These are phyloP conservation scores for Termitomyces bulborhizus DNA, from an alignment of 768 basidiomycete genomes.

Conservation along the genomic window DNA sequence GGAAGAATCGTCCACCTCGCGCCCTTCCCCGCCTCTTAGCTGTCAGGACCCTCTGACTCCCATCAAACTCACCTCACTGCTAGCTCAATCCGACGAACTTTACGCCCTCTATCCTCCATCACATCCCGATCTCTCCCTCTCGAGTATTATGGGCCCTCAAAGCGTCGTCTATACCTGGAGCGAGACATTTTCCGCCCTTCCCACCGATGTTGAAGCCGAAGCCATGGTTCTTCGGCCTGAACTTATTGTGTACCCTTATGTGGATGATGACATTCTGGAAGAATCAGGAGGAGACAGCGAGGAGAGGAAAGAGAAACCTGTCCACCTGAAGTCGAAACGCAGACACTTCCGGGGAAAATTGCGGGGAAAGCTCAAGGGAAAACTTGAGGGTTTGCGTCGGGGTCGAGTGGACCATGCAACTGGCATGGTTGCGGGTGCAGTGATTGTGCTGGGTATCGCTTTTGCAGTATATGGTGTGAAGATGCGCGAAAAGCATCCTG, in stretches of 20 bases:
- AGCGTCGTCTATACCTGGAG: conserved; percentile 76
- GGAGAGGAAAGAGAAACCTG: conserved; percentile 10
- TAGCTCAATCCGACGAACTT: conserved; percentile 54
- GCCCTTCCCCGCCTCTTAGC: background rate
- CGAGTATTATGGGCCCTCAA: conserved; percentile 69
- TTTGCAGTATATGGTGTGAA: conserved; percentile 52
- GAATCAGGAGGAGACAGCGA: conserved; percentile 17
- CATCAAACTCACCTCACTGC: conserved; percentile 38
- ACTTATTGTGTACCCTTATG: conserved; percentile 49
- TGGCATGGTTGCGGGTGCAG: conserved; percentile 55
- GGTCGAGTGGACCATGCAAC: conserved; percentile 29
- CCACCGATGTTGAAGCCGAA: conserved; percentile 53
- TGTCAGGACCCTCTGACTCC: background rate
- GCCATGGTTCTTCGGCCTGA: conserved; percentile 49
- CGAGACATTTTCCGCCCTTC: conserved; percentile 35
- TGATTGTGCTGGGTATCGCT: conserved; percentile 65
- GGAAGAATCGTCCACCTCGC: background rate
- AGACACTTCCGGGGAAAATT: conserved; percentile 12
- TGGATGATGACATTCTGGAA: conserved; percentile 20
- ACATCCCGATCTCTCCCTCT: conserved; percentile 45
- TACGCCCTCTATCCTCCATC: conserved; percentile 53
- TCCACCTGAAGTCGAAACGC: conserved; percentile 7
- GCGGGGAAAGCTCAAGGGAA: conserved; percentile 15
- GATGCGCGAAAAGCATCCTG: conserved; percentile 17
- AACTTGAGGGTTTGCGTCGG: conserved; percentile 14